Evolutionary conservation across 2,329 filamentous ascomycete species (phyloP), one percentile per base, ranked within the genome.

Genomic region (Aspergillus intermedius): DNA sequence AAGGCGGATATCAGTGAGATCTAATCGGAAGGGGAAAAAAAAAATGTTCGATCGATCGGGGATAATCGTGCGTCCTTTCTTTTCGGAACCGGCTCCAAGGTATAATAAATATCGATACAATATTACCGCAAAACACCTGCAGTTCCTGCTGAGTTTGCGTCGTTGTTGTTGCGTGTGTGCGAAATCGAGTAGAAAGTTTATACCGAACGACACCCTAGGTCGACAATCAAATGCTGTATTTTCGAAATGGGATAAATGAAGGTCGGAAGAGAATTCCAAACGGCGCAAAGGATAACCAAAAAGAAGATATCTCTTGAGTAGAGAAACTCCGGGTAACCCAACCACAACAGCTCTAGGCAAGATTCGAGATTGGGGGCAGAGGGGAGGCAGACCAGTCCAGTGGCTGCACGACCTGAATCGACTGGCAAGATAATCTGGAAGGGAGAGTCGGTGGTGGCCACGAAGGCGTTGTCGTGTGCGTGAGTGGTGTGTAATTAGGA

Each of bases 81-180:
- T 43, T 43, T 43, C 41, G 12, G 15, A 43, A 43, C 5, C 41
- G 45, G 48, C 49, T 56, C 52, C 49, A 51, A 55, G 47, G 54
- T 57, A 61, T 57, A 63, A 61, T 61, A 63, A 57, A 65, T 67
- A 67, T 64, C 64, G 59, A 58, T 61, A 61, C 10, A 65, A 59
- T 60, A 68, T 65, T 68, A 69, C 62, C 60, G 64, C 66, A 69
- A 70, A 69, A 60, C 81, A 87, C 83, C 84, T 88, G 86, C 85
- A 88, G 86, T 80, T 80, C 84, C 83, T 79, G 84, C 85, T 88
- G 85, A 84, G 63, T 70, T 71, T 69, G 66, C 66, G 25, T 30
- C 4, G 25, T 30, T 30, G 25, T 22, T 22, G 21, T 22, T 22
- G 21, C 21, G 21, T 30, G 25, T 28, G 64, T 66, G 41, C 4